phyloP scores from a whole-genome alignment of 2,329 filamentous ascomycete genomes.

The Cephalotrichum gorgonifer region DNA sequence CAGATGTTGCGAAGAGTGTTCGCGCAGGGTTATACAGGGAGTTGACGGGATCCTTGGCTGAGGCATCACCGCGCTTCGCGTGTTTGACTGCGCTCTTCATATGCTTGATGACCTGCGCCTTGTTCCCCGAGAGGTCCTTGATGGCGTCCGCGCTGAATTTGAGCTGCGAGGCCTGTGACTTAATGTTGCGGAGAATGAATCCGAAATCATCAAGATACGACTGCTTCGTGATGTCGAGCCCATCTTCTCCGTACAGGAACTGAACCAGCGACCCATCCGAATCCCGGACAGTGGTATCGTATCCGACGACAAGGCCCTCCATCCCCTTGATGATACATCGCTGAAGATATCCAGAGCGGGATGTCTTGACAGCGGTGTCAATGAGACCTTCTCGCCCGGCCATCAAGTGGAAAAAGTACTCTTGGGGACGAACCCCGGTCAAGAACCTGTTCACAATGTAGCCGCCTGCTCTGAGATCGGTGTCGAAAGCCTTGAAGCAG shows the following conservation, averaged over 20 bases:
- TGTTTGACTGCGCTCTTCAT: slow-evolving; percentile 76
- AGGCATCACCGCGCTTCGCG: slow-evolving; percentile 44
- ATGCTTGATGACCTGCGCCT: slow-evolving; percentile 57
- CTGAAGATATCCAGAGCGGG: slow-evolving; percentile 90
- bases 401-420: slow-evolving; percentile 99
- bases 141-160: slow-evolving; percentile 47
- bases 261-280: slow-evolving; percentile 89
- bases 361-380: slow-evolving; percentile 97
- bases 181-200: slow-evolving; percentile 79
- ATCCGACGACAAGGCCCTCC: slow-evolving; percentile 86
- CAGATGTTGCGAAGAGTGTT: slow-evolving; percentile 77
- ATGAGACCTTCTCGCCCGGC: slow-evolving; percentile 96
- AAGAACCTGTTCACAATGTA: slow-evolving; percentile 96
- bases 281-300: slow-evolving; percentile 89
- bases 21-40: slow-evolving; percentile 65
- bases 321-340: slow-evolving; percentile 97
- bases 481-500: slow-evolving; percentile 88
- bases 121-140: slow-evolving; percentile 36
- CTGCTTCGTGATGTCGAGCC: slow-evolving; percentile 86
- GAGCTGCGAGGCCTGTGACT: slow-evolving; percentile 68
- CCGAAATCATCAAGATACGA: slow-evolving; percentile 85
- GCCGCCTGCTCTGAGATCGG: slow-evolving; percentile 77
- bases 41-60: slow-evolving; percentile 61
- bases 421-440: slow-evolving; percentile 92
- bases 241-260: slow-evolving; percentile 94